Evolutionary conservation across 2,329 filamentous ascomycete genomes (phyloP).

Genomic region (Venturia asperata): DNA sequence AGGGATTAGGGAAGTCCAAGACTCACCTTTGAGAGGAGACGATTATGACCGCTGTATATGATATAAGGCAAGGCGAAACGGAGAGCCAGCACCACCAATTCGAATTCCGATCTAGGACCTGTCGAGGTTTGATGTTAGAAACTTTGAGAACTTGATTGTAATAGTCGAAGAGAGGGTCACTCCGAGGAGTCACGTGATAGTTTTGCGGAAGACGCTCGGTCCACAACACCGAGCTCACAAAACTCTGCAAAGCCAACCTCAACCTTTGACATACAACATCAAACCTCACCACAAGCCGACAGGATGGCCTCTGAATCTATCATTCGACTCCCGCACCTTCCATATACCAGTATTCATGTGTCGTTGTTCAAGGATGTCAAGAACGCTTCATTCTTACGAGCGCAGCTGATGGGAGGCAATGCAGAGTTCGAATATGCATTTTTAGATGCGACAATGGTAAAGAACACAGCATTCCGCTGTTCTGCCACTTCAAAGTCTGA

Average conservation of each 20-base stretch:
- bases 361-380: constrained; percentile 67
- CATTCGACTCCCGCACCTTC: constrained; percentile 67
- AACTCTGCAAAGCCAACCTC: neutral
- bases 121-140: too few relatives aligned
- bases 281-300: neutral
- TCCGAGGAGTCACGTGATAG: neutral
- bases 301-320: constrained; percentile 17
- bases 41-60: too few relatives aligned
- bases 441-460: constrained; percentile 73
- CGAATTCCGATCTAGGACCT: too few relatives aligned
- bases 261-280: neutral
- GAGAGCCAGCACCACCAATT: too few relatives aligned
- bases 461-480: neutral
- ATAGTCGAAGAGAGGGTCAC: neutral
- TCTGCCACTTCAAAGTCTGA: neutral
- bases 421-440: constrained; percentile 86
- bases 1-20: too few relatives aligned
- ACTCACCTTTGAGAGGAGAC: too few relatives aligned
- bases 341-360: constrained; percentile 61
- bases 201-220: neutral
- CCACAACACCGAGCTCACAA: neutral
- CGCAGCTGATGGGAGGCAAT: constrained; percentile 81
- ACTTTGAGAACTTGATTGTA: neutral
- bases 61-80: too few relatives aligned
- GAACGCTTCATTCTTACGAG: constrained; percentile 71